These are phyloP conservation scores for Apostasia shenzhenica DNA, from an alignment of 106 monocot species.

Conservation along the genomic window DNA sequence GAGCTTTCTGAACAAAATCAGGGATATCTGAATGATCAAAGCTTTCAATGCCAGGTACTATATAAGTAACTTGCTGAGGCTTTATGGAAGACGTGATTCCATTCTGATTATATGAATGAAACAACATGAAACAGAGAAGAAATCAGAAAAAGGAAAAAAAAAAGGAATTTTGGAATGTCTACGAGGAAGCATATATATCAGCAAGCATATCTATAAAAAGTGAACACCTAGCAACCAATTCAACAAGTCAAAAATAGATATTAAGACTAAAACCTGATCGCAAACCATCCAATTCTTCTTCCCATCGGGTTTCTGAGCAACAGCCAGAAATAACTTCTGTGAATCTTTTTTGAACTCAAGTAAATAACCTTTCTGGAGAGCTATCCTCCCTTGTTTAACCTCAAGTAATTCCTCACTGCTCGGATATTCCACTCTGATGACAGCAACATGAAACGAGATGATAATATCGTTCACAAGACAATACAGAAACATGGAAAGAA, in stretches of 20 bases:
- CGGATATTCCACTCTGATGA: constrained; percentile 45
- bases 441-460: not conserved
- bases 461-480: not conserved
- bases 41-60: constrained; percentile 72
- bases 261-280: constrained; percentile 87
- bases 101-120: constrained; percentile 50
- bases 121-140: not conserved
- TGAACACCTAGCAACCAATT: constrained; percentile 38
- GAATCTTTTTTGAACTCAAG: constrained; percentile 93
- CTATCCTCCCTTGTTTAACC: constrained; percentile 43
- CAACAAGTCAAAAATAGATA: constrained; percentile 27
- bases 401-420: constrained; percentile 51
- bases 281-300: constrained; percentile 98
- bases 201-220: constrained; percentile 6
- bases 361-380: constrained; percentile 71
- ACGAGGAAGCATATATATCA: not conserved
- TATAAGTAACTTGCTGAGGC: constrained; percentile 87
- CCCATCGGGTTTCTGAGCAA: constrained; percentile 86
- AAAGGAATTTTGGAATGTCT: not conserved
- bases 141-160: constrained; percentile 2
- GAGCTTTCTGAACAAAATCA: constrained; percentile 67
- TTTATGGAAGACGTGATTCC: constrained; percentile 74
- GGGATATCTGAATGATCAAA: constrained; percentile 54
- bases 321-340: constrained; percentile 71
- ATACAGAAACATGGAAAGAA: not conserved